Conservation (phyloP, 805 yeast genomes). For the Wilhelminamyces savonicus region DNA sequence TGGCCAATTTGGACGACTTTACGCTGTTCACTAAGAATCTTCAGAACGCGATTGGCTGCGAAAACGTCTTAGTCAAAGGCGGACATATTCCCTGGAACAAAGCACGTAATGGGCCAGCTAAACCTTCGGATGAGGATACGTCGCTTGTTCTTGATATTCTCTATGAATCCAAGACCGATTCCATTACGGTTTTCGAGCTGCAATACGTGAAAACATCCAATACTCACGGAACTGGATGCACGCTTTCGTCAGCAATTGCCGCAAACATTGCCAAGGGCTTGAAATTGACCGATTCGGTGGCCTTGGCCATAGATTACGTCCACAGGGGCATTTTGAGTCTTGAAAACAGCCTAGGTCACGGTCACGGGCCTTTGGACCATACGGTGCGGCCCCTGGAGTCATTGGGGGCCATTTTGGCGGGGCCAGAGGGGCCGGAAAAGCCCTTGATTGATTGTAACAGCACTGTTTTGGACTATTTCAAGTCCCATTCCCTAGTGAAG, state of each 20-base stretch:
- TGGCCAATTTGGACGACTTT: conserved; percentile 30
- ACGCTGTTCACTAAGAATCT: conserved; percentile 16
- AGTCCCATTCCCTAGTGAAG: conserved; percentile 48
- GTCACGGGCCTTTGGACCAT: conserved; percentile 78
- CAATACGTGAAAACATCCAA: conserved; percentile 40
- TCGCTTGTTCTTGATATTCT: conserved; percentile 45
- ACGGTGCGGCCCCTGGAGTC: conserved; percentile 19
- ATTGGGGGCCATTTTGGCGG: neutral
- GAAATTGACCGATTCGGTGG: conserved; percentile 43
- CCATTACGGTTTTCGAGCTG: conserved; percentile 41
- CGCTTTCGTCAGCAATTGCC: conserved; percentile 75
- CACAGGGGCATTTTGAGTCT: conserved; percentile 51
- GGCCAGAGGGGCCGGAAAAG: neutral
- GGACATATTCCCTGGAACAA: conserved; percentile 58
- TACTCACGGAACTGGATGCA: conserved; percentile 91
- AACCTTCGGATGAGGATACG: neutral
- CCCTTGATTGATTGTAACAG: conserved; percentile 1
- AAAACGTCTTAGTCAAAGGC: conserved; percentile 66
- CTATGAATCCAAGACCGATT: conserved; percentile 34
- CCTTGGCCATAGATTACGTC: conserved; percentile 55
- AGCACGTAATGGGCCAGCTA: conserved; percentile 5
- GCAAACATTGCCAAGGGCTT: conserved; percentile 61
- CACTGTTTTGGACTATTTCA: conserved; percentile 41
- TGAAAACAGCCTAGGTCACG: conserved; percentile 41
- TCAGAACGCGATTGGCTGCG: conserved; percentile 29